A percentile compares a stretch with the other conserved stretches of the same genome.
Conservation (phyloP, 2,329 filamentous ascomycete genomes). For the Fusarium udum region DNA sequence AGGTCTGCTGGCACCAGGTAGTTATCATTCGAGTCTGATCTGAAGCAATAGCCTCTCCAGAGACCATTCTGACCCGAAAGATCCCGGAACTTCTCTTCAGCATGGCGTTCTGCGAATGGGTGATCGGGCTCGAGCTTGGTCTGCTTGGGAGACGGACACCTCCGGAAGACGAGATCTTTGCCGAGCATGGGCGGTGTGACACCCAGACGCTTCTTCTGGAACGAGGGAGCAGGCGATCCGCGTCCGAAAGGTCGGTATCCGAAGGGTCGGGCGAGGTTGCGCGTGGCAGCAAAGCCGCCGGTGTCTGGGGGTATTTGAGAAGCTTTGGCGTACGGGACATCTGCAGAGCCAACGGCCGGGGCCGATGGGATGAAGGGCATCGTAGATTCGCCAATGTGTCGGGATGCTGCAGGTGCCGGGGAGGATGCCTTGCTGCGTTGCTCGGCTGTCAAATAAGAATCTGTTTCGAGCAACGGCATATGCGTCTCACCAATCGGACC, state of each 20-base stretch:
- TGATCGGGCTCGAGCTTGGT: constrained; percentile 86
- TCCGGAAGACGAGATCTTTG: constrained; percentile 79
- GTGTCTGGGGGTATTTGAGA: constrained; percentile 54
- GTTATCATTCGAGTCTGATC: constrained; percentile 48
- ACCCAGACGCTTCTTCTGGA: constrained; percentile 60
- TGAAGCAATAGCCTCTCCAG: constrained; percentile 79
- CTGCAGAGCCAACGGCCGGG: constrained; percentile 30
- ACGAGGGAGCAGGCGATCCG: constrained; percentile 48
- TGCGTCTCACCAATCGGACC: constrained; percentile 42
- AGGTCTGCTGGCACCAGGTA: constrained; percentile 55
- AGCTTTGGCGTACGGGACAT: constrained; percentile 38
- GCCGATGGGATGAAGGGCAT: constrained; percentile 40
- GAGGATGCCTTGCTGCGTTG: constrained; percentile 33
- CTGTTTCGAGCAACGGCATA: constrained; percentile 39
- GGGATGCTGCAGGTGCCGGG: constrained; percentile 30
- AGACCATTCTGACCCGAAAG: constrained; percentile 70
- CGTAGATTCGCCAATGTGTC: constrained; percentile 39
- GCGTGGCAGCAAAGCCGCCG: constrained; percentile 48
- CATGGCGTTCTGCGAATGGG: constrained; percentile 60
- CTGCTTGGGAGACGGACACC: constrained; percentile 82
- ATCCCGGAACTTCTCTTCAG: constrained; percentile 62
- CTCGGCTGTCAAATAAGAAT: constrained; percentile 34
- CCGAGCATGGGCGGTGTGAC: constrained; percentile 89
- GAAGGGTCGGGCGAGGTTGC: constrained; percentile 47
- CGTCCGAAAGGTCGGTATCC: constrained; percentile 53